A percentile compares a stretch with the other conserved stretches of the same genome.
phyloP scores from a whole-genome alignment of 2,329 filamentous ascomycete species.

The Fusarium luffae region DNA sequence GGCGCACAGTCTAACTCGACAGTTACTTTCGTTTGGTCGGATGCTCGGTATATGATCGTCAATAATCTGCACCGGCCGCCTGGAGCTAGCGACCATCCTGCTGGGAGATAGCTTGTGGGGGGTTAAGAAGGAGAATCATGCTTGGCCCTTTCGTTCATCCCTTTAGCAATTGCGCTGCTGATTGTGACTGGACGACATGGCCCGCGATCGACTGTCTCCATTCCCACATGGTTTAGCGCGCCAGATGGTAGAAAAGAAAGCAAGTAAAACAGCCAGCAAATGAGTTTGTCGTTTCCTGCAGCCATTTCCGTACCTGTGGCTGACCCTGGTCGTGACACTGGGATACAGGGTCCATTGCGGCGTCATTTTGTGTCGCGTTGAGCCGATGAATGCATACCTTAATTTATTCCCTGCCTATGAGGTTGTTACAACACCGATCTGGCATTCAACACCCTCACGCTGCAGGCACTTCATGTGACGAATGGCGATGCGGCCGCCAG shows the following conservation, averaged over 20 bases:
- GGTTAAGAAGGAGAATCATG: not conserved
- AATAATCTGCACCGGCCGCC: slow-evolving; percentile 21
- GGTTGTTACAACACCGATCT: slow-evolving; percentile 3
- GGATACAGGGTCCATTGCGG: slow-evolving; percentile 15
- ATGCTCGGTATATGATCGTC: slow-evolving; percentile 21
- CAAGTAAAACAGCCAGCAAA: not conserved
- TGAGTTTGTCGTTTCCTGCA: slow-evolving; percentile 16
- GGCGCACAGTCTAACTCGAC: slow-evolving; percentile 2
- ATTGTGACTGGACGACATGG: slow-evolving; percentile 22
- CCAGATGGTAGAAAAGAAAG: slow-evolving; percentile 10
- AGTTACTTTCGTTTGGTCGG: slow-evolving; percentile 13
- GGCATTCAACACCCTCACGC: slow-evolving; percentile 13
- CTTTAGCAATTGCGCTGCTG: slow-evolving; percentile 7
- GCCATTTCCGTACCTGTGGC: slow-evolving; percentile 17
- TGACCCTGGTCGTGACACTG: slow-evolving; percentile 16
- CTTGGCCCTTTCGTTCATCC: slow-evolving; percentile 6
- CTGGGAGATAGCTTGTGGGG: slow-evolving; percentile 19
- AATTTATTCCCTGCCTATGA: slow-evolving; percentile 8
- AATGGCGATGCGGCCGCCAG: slow-evolving; percentile 6
- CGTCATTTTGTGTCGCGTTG: slow-evolving; percentile 33
- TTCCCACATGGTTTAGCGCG: slow-evolving; percentile 28
- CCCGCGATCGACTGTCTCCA: slow-evolving; percentile 21
- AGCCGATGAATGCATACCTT: slow-evolving; percentile 31
- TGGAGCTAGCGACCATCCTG: slow-evolving; percentile 26
- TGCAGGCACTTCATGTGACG: slow-evolving; percentile 19